Conservation (phyloP, 768 basidiomycete genomes). For the Lactarius akahatsu region DNA sequence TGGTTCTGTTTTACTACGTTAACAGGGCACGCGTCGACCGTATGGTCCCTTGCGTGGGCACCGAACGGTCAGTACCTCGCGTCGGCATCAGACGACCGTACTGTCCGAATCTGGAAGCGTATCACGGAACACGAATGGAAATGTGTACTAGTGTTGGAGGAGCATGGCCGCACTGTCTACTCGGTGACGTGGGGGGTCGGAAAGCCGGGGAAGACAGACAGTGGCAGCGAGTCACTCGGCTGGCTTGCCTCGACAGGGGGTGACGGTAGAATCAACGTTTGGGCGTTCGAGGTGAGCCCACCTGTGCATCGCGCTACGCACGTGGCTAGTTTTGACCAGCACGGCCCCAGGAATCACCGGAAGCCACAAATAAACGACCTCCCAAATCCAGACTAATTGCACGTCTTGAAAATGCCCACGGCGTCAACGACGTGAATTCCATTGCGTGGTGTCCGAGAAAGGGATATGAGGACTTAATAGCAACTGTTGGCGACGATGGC, state of each 20-base stretch:
- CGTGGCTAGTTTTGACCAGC: neutral
- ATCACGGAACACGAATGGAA: slow-evolving; percentile 61
- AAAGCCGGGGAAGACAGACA: slow-evolving; percentile 31
- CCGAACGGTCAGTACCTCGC: slow-evolving; percentile 80
- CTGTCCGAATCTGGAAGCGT: slow-evolving; percentile 83
- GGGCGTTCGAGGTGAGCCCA: slow-evolving; percentile 61
- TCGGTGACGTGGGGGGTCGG: slow-evolving; percentile 70
- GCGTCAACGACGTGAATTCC: slow-evolving; percentile 80
- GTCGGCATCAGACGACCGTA: slow-evolving; percentile 81
- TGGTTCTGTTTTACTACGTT: slow-evolving; percentile 89
- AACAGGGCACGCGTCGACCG: slow-evolving; percentile 79
- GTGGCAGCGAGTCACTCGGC: slow-evolving; percentile 50
- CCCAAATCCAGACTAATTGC: slow-evolving; percentile 49
- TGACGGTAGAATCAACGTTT: slow-evolving; percentile 81
- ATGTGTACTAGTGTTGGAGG: slow-evolving; percentile 55
- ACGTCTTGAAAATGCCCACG: slow-evolving; percentile 65
- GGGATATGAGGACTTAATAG: slow-evolving; percentile 65
- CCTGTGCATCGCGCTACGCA: too few relatives aligned
- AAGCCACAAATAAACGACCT: slow-evolving; percentile 17
- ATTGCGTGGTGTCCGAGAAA: slow-evolving; percentile 78
- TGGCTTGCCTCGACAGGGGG: slow-evolving; percentile 85
- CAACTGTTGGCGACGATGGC: slow-evolving; percentile 87
- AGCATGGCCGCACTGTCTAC: slow-evolving; percentile 76
- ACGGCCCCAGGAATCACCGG: neutral
- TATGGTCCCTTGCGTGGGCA: slow-evolving; percentile 86